Evolutionary conservation across 2,329 filamentous ascomycete species (phyloP).

Genomic region (Ophiosphaerella narmari): DNA sequence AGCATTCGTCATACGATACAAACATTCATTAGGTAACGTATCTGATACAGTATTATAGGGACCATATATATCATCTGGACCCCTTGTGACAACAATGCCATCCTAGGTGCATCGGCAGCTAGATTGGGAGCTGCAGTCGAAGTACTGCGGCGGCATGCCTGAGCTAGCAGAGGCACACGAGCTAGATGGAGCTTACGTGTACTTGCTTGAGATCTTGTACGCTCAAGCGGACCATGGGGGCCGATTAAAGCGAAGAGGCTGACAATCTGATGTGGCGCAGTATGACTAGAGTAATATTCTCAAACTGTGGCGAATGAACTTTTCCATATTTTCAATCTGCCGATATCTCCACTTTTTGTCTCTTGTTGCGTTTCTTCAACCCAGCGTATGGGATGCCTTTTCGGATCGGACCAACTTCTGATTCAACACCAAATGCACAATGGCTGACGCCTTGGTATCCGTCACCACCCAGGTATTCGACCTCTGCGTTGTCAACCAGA

Average conservation of each 20-base stretch:
- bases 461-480: constrained; percentile 25
- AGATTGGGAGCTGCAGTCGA: constrained; percentile 59
- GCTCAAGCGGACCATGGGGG: too few relatives aligned
- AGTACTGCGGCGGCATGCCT: constrained; percentile 64
- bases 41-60: neutral
- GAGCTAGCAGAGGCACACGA: constrained; percentile 59
- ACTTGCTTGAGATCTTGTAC: constrained; percentile 46
- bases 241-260: neutral
- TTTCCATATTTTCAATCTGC: neutral
- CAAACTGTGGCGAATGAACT: neutral
- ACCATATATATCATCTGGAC: too few relatives aligned
- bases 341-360: neutral
- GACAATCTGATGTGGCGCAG: neutral
- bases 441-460: constrained; percentile 26
- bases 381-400: constrained; percentile 32
- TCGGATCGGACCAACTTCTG: constrained; percentile 28
- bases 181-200: constrained; percentile 62
- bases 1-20: too few relatives aligned
- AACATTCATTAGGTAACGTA: too few relatives aligned
- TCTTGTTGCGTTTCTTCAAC: constrained; percentile 5
- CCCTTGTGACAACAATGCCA: neutral
- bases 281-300: neutral
- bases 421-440: constrained; percentile 39
- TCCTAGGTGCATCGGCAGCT: constrained; percentile 47
- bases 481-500: constrained; percentile 32